A percentile compares a stretch with the other conserved stretches of the same genome.
Conservation (phyloP, 2,329 filamentous ascomycete genomes). For the Venturia effusa region DNA sequence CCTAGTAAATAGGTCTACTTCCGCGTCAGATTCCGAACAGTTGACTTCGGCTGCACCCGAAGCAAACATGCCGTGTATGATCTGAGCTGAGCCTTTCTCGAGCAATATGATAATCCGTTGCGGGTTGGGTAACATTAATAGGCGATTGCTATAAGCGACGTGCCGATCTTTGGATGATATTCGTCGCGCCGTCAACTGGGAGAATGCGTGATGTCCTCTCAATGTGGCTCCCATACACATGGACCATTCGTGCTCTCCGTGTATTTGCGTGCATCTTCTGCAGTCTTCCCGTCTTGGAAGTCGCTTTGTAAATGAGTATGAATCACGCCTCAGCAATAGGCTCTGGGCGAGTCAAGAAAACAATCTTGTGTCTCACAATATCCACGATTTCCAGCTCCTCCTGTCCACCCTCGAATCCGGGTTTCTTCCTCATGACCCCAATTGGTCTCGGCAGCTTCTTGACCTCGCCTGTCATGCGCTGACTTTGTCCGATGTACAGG, state of each 20-base stretch:
- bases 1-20: neutral
- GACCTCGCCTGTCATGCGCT: constrained; percentile 79
- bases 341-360: constrained; percentile 77
- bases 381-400: constrained; percentile 72
- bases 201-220: no score
- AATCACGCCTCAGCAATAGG: constrained; percentile 43
- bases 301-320: neutral
- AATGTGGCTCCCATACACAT: neutral
- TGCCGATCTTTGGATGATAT: neutral
- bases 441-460: constrained; percentile 73
- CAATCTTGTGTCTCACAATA: constrained; percentile 74
- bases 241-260: neutral
- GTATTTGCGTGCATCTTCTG: neutral
- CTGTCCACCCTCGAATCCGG: constrained; percentile 14
- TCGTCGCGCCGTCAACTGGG: neutral
- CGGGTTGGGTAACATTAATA: neutral
- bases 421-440: constrained; percentile 59
- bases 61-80: neutral
- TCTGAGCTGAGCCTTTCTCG: neutral
- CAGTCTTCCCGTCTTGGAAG: no score
- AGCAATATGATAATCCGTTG: neutral
- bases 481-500: constrained; percentile 78
- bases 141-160: neutral
- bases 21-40: neutral
- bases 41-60: neutral